A percentile compares a stretch with the other conserved stretches of the same genome.
These are phyloP conservation scores for Cryptomeria japonica DNA, from an alignment of 75 land plant species.

Conservation along the genomic window DNA sequence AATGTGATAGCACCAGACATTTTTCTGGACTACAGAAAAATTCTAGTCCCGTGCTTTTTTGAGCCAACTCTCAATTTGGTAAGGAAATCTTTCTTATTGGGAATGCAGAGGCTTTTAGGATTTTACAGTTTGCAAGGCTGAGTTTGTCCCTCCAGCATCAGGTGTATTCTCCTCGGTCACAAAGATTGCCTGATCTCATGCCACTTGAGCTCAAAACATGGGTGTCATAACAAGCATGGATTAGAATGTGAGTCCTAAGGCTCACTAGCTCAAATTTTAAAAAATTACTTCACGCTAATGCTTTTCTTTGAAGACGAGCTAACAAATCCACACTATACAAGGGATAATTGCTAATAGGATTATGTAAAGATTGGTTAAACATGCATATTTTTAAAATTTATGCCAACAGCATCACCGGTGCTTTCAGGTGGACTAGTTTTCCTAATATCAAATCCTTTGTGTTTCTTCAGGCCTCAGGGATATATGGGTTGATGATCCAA, in stretches of 20 bases:
- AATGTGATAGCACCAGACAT: not conserved
- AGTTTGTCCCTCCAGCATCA: not conserved
- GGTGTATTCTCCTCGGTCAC: not conserved
- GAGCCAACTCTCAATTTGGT: not conserved
- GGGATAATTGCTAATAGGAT: not conserved
- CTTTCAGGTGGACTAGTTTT: not conserved
- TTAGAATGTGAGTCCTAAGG: not conserved
- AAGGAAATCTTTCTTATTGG: not conserved
- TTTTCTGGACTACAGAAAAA: not conserved
- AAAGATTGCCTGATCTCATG: not conserved
- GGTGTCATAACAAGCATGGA: not conserved
- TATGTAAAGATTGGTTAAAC: not conserved
- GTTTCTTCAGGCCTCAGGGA: not conserved
- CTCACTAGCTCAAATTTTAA: not conserved
- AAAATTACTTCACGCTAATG: not conserved
- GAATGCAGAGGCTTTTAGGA: not conserved
- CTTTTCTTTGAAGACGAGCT: not conserved
- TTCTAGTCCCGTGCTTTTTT: not conserved
- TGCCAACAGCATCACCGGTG: not conserved
- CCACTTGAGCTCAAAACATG: not conserved
- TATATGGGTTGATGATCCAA: not conserved
- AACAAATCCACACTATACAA: not conserved
- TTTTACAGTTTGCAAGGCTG: not conserved
- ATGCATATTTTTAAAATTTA: not conserved
- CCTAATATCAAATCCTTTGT: not conserved